A percentile compares a stretch with the other conserved stretches of the same genome.
These are phyloP conservation scores for Hyphopichia wangnamkhiaoensis DNA, from an alignment of 1,139 yeast species.

Conservation along the genomic window DNA sequence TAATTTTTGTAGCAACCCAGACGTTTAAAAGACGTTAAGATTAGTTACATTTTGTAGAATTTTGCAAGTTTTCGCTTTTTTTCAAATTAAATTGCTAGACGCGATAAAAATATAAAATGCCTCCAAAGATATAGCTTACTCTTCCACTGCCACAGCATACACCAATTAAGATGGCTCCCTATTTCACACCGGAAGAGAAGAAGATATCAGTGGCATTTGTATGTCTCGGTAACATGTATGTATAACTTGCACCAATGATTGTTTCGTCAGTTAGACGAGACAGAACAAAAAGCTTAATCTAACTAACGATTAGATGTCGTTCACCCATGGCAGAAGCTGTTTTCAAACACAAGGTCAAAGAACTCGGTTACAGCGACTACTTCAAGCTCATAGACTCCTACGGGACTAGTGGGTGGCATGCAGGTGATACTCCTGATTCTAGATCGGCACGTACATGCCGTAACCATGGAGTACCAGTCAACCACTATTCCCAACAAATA, in stretches of 20 bases:
- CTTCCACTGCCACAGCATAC: too few relatives aligned
- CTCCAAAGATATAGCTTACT: too few relatives aligned
- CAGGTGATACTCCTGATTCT: slow-evolving; percentile 79
- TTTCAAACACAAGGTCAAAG: slow-evolving; percentile 63
- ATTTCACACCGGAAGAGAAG: slow-evolving; percentile 22
- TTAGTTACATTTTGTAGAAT: too few relatives aligned
- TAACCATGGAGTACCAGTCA: slow-evolving; percentile 70
- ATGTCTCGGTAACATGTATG: slow-evolving; percentile 87
- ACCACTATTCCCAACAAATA: slow-evolving; percentile 78
- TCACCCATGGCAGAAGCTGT: slow-evolving; percentile 99
- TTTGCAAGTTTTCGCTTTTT: neutral
- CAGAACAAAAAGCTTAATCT: slow-evolving; percentile 12
- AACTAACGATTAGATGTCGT: slow-evolving; percentile 60
- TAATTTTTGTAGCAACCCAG: too few relatives aligned
- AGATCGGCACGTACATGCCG: slow-evolving; percentile 71
- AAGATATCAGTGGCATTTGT: slow-evolving; percentile 77
- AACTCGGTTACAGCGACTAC: slow-evolving; percentile 38
- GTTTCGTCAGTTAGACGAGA: too few relatives aligned
- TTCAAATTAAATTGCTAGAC: too few relatives aligned
- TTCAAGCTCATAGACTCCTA: slow-evolving; percentile 73
- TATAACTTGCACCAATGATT: slow-evolving; percentile 15
- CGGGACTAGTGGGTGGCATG: slow-evolving; percentile 85
- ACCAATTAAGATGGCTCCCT: slow-evolving; percentile 6
- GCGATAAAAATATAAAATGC: too few relatives aligned
- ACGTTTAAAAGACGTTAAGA: too few relatives aligned